These are phyloP conservation scores for Saccharomycopsis oosterbeekiorum DNA, from an alignment of 805 yeast species.

Conservation along the genomic window DNA sequence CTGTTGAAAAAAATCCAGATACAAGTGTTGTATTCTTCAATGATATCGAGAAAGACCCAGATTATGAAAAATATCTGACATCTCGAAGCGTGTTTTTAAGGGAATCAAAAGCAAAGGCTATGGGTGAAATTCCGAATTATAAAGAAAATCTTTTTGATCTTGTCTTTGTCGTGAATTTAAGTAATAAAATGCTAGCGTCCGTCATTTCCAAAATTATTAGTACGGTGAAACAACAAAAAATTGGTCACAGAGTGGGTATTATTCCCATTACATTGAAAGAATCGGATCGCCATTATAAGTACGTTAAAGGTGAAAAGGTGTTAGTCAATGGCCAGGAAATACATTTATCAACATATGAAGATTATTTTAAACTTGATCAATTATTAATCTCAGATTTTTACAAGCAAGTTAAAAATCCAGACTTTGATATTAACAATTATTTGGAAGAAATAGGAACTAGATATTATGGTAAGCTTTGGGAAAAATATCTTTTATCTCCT, in stretches of 20 bases:
- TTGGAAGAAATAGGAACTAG: background rate
- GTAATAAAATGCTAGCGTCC: slow-evolving; percentile 40
- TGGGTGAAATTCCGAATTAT: slow-evolving; percentile 59
- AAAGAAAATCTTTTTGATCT: slow-evolving; percentile 68
- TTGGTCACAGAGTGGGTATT: slow-evolving; percentile 76
- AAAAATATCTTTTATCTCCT: slow-evolving; percentile 5
- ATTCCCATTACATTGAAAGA: slow-evolving; percentile 43
- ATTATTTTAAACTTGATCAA: slow-evolving; percentile 20
- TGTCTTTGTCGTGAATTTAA: slow-evolving; percentile 57
- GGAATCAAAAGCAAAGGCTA: slow-evolving; percentile 27
- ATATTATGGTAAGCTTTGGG: slow-evolving; percentile 10
- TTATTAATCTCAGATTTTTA: slow-evolving; percentile 16
- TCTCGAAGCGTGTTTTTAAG: slow-evolving; percentile 38
- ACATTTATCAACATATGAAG: slow-evolving; percentile 16
- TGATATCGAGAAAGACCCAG: slow-evolving; percentile 56
- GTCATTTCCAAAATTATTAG: slow-evolving; percentile 41
- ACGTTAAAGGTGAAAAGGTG: slow-evolving; percentile 16
- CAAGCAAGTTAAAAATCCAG: background rate
- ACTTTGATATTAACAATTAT: background rate
- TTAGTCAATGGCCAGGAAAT: slow-evolving; percentile 18
- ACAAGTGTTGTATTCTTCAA: slow-evolving; percentile 57
- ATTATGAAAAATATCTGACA: slow-evolving; percentile 37
- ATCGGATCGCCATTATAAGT: slow-evolving; percentile 17
- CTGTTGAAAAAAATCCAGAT: slow-evolving; percentile 23
- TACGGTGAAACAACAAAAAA: slow-evolving; percentile 41